Percentiles rank a stretch among this genome's conserved stretches.
Evolutionary conservation across 345 rosid genomes (phyloP).

Genomic region (Populus alba): DNA sequence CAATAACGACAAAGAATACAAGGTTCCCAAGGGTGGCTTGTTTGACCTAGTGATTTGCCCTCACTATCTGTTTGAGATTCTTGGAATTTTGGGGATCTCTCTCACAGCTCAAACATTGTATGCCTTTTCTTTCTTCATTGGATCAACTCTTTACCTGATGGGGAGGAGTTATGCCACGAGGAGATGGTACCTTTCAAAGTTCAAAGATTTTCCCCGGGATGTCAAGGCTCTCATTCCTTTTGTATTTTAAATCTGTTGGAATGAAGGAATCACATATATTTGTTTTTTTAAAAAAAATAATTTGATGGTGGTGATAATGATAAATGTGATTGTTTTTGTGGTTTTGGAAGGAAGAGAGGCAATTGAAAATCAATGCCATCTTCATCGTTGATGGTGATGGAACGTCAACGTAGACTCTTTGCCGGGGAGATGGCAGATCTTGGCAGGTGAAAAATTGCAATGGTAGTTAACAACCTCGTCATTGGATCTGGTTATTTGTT

Average conservation of each 20-base stretch:
- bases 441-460: no score
- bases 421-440: no score
- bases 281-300: no score
- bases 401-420: no score
- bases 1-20: constrained; percentile 47
- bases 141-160: constrained; percentile 41
- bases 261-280: background rate
- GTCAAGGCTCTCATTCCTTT: constrained; percentile 58
- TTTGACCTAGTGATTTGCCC: constrained; percentile 64
- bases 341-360: no score
- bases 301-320: no score
- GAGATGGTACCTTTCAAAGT: constrained; percentile 69
- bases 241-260: constrained; percentile 34
- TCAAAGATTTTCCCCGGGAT: constrained; percentile 54
- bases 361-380: no score
- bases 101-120: constrained; percentile 57
- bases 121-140: constrained; percentile 34
- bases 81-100: constrained; percentile 51
- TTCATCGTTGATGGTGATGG: no score
- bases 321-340: no score
- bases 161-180: constrained; percentile 67
- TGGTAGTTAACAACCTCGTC: no score
- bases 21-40: constrained; percentile 62
- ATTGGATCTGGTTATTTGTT: no score
- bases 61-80: constrained; percentile 69